Conservation (phyloP, 2,329 filamentous ascomycete species). For the Ophiostoma sp. region DNA sequence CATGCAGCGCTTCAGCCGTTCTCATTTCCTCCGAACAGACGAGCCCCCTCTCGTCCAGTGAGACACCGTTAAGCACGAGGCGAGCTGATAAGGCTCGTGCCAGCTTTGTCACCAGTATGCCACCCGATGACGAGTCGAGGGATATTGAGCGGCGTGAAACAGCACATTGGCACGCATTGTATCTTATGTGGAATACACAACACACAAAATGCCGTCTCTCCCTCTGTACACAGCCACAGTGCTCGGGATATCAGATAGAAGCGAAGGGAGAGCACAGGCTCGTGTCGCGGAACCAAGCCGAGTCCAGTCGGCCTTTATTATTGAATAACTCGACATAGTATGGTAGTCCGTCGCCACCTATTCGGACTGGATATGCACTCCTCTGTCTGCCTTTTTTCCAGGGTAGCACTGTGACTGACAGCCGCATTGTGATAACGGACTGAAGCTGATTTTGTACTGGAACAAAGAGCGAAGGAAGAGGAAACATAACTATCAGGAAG, state of each 20-base stretch:
- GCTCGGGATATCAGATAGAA: neutral
- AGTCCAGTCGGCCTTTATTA: neutral
- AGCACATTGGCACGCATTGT: too few relatives aligned
- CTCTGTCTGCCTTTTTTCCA: neutral
- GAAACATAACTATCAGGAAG: too few relatives aligned
- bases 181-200: too few relatives aligned
- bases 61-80: neutral
- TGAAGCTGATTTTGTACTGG: neutral
- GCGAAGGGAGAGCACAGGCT: constrained; percentile 2
- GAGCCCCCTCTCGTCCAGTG: neutral
- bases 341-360: too few relatives aligned
- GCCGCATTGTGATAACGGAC: neutral
- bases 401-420: neutral
- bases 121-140: too few relatives aligned
- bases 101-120: too few relatives aligned
- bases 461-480: neutral
- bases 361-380: too few relatives aligned
- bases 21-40: neutral
- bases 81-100: neutral
- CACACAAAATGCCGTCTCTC: too few relatives aligned
- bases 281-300: constrained; percentile 4
- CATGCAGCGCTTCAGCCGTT: neutral
- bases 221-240: neutral
- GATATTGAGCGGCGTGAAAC: too few relatives aligned
- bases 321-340: too few relatives aligned